Evolutionary conservation across 805 yeast genomes (phyloP), one percentile per base, ranked within the genome.

Genomic region (Monosporozyma solicola): DNA sequence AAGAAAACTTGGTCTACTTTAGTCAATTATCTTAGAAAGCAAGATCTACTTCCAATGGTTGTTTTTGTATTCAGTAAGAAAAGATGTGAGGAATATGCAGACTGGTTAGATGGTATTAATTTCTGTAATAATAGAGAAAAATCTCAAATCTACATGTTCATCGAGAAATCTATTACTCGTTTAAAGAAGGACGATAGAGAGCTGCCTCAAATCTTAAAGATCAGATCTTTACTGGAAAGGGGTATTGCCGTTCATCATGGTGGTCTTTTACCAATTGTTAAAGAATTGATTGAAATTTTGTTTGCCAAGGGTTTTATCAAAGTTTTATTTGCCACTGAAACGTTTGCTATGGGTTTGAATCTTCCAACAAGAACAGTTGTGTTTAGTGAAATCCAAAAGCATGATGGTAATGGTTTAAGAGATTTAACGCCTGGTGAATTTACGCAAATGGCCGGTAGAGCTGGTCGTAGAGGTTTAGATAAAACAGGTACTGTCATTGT

Each of bases 361-460:
- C 74, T 94, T 64, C 99, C 99, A 11, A 92, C 99, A 0, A 83
- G 96, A 72, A 94, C 99, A 0, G 99, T 94, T 37, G 91, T 92
- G 0, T 94, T 94, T 67, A 80, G 89, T 56, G 88, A 85, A 48
- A 72, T 85, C 49, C 74, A 92, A 59, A 94, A 94, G 64, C 96
- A 92, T 67, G 99, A 94, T 65, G 98, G 98, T 47, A 78, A 83
- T 32, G 79, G 80, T 0, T 82, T 88, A 69, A 78, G 99, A 69
- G 80, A 85, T 63, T 74, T 94, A 55, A 76, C 85, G 9, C 97
- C 99, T 0, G 99, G 99, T 52, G 99, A 94, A 67, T 94, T 92
- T 66, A 94, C 98, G 0, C 99, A 92, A 71, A 94, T 94, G 99
- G 91, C 97, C 0, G 99, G 99, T 47, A 80, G 99, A 69, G 99